These are phyloP conservation scores for Podila verticillata DNA, from an alignment of 192 early-diverging fungal genomes.

Conservation along the genomic window DNA sequence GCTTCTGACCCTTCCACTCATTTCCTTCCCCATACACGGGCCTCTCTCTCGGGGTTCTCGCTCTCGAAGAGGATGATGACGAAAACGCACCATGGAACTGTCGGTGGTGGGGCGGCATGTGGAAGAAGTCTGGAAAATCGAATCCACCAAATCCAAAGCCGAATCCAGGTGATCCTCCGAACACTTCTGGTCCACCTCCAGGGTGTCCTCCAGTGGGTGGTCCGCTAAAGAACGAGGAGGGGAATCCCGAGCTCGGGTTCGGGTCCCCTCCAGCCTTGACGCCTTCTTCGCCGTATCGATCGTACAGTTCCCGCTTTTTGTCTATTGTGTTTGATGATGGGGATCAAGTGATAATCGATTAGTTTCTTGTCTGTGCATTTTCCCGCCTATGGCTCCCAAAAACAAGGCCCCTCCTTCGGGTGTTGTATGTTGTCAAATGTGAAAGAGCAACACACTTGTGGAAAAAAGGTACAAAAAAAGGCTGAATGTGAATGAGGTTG, in stretches of 20 bases:
- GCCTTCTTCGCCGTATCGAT: conserved; percentile 87
- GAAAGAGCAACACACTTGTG: not conserved
- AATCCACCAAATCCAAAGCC: conserved; percentile 39
- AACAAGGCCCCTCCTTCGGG: not conserved
- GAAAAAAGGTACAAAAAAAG: not conserved
- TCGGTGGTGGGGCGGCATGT: conserved; percentile 16
- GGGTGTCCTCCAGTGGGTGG: not conserved
- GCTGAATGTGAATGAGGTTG: not conserved
- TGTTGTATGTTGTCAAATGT: too few species aligned
- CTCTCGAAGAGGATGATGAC: not conserved
- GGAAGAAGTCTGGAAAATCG: conserved; percentile 24
- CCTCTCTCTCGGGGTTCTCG: too few species aligned
- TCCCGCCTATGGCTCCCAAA: too few species aligned
- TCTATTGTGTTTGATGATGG: conserved; percentile 9
- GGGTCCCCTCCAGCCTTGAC: conserved; percentile 61
- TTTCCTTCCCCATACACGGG: not conserved
- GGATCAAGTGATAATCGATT: not conserved
- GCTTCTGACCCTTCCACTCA: not conserved
- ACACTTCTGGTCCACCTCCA: not conserved
- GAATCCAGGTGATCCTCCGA: not conserved
- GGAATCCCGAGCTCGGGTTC: conserved; percentile 11
- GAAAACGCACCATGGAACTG: conserved; percentile 29
- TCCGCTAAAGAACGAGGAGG: not conserved
- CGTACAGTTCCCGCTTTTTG: conserved; percentile 83
- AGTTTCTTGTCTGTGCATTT: too few species aligned